Percentiles rank a stretch among this genome's conserved stretches.
Evolutionary conservation across 306 rosid species (phyloP).

Genomic region (Glycyrrhiza uralensis): DNA sequence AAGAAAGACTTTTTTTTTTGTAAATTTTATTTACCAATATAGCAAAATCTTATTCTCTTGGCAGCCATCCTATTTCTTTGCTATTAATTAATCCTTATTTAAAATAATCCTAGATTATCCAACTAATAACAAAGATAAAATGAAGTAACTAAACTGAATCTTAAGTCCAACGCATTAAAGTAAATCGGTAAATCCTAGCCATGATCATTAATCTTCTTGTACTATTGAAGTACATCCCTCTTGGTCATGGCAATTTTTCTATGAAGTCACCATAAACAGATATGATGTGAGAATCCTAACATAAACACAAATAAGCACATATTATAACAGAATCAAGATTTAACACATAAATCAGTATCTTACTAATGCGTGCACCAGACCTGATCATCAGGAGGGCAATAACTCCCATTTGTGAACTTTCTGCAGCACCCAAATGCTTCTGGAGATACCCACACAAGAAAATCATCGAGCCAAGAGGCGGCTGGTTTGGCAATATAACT

Average conservation of each 20-base stretch:
- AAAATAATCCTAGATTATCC: background rate
- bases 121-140: constrained; percentile 15
- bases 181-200: constrained; percentile 12
- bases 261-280: background rate
- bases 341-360: background rate
- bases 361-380: constrained; percentile 37
- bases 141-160: constrained; percentile 9
- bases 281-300: background rate
- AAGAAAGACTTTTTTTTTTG: background rate
- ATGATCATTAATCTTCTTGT: background rate
- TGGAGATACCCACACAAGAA: constrained; percentile 97
- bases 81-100: background rate
- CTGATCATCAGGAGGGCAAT: constrained; percentile 98
- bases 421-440: constrained; percentile 99
- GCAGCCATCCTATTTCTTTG: constrained; percentile 10
- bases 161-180: background rate
- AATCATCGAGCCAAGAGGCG: constrained; percentile 99
- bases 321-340: constrained; percentile 1
- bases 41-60: background rate
- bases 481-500: constrained; percentile 98
- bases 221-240: constrained; percentile 4
- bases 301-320: background rate
- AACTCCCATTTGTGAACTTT: constrained; percentile 80
- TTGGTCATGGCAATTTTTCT: background rate
- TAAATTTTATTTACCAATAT: background rate